Conservation (phyloP, 1,284 basidiomycete genomes). For the Cutaneotrichosporon dermatis region DNA sequence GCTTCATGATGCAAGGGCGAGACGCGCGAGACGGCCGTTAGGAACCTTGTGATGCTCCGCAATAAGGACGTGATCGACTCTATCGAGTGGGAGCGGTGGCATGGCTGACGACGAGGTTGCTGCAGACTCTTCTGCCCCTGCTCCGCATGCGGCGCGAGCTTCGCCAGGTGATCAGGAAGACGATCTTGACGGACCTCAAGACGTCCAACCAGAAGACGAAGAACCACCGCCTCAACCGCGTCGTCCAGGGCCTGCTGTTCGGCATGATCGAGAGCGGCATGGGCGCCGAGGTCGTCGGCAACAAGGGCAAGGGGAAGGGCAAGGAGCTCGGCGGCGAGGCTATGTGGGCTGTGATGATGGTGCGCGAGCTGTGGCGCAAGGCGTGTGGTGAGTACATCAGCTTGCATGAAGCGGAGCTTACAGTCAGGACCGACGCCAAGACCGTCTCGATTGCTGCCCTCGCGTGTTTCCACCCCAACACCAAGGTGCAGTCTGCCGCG, state of each 20-base stretch:
- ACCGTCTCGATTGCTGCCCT: conserved; percentile 90
- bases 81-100: conserved; percentile 60
- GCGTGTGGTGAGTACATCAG: conserved; percentile 65
- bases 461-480: conserved; percentile 88
- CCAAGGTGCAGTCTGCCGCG: conserved; percentile 88
- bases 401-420: background rate
- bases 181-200: conserved; percentile 95
- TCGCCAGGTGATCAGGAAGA: conserved; percentile 81
- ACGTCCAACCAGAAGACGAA: conserved; percentile 83
- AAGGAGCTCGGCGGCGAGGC: conserved; percentile 70
- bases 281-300: conserved; percentile 69
- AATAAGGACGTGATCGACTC: conserved; percentile 91
- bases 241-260: conserved; percentile 94
- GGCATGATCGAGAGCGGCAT: conserved; percentile 90
- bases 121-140: conserved; percentile 87
- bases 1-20: conserved; percentile 43
- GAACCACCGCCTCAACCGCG: conserved; percentile 93
- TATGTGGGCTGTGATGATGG: conserved; percentile 94
- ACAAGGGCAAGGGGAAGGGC: conserved; percentile 59
- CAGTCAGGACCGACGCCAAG: conserved; percentile 76
- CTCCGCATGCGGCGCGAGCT: conserved; percentile 92
- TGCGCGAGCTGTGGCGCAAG: conserved; percentile 94
- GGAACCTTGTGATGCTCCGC: conserved; percentile 85
- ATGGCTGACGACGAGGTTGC: conserved; percentile 57
- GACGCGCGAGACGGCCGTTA: conserved; percentile 73